Evolutionary conservation across 192 early-diverging fungal species (phyloP).

Genomic region (Allomyces javanicus): DNA sequence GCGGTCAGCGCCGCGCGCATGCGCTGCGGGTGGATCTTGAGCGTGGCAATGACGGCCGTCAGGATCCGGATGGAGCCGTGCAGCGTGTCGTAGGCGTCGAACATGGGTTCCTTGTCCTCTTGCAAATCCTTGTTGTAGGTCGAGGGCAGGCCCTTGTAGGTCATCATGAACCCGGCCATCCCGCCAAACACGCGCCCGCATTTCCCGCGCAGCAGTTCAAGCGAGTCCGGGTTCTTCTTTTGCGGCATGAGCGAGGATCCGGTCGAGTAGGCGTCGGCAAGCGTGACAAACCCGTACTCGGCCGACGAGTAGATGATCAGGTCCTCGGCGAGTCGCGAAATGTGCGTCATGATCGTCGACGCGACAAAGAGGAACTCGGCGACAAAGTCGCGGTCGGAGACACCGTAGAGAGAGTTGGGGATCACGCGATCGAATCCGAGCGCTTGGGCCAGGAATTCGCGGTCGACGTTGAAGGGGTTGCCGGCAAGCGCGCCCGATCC

Average conservation of each 20-base stretch:
- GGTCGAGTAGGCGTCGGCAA: slow-evolving; percentile 94
- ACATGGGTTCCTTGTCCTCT: slow-evolving; percentile 98
- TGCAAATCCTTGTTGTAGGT: slow-evolving; percentile 99
- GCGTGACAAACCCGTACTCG: slow-evolving; percentile 84
- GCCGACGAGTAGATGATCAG: slow-evolving; percentile 81
- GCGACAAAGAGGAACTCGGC: slow-evolving; percentile 93
- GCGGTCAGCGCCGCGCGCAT: slow-evolving; percentile 62
- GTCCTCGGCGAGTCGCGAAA: slow-evolving; percentile 80
- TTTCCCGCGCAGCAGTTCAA: slow-evolving; percentile 92
- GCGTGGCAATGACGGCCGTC: slow-evolving; percentile 74
- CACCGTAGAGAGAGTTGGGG: slow-evolving; percentile 78
- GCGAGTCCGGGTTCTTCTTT: slow-evolving; percentile 96
- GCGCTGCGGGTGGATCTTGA: slow-evolving; percentile 68
- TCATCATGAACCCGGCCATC: slow-evolving; percentile 95
- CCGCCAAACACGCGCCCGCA: slow-evolving; percentile 89
- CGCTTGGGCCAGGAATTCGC: slow-evolving; percentile 67
- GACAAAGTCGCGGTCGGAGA: slow-evolving; percentile 90
- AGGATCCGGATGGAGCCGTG: slow-evolving; percentile 81
- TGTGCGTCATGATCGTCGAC: slow-evolving; percentile 78
- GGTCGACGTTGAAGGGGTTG: slow-evolving; percentile 90
- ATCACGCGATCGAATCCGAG: slow-evolving; percentile 67
- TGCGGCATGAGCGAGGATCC: slow-evolving; percentile 97
- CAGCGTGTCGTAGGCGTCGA: slow-evolving; percentile 81
- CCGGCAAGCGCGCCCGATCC: slow-evolving; percentile 91
- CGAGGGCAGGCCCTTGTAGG: slow-evolving; percentile 85